Evolutionary conservation across 371 early-diverging fungal genomes (phyloP), one percentile per base, ranked within the genome.

Genomic region (Parasitella parasitica): DNA sequence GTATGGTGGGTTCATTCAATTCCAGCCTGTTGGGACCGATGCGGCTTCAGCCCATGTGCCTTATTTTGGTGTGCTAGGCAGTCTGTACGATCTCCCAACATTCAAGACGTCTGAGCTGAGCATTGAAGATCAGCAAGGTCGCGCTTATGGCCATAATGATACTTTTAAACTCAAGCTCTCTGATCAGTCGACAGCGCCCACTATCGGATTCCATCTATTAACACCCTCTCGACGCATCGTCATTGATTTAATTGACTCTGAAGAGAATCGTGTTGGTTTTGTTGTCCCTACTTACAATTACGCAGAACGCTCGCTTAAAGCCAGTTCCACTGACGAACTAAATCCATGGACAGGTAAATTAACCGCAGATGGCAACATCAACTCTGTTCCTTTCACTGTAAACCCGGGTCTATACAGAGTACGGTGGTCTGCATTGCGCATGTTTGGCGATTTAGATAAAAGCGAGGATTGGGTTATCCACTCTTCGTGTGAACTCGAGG

Each of bases 51-150:
- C 37, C 5, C 38, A 71, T 20, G 55, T 86, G 4, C 88, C 88
- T 12, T 88, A 85, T 61, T 62, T 78, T 24, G 88, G 87, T 34
- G 41, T 86, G 20, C 67, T 73, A 41, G 86, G 88, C 3, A 67
- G 81, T 48, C 46, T 82, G 13, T 37, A 50, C 30, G 58, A 75
- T 7, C 63, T 86, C 2, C 85, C 83, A 8, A 79, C 83, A 9
- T 71, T 86, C 58, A 80, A 63, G 15, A 13, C 41, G 5, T n/a
- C 26, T 3, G 18, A 22, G 30, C 13, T 61, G 7, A 39, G 54
- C 16, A 48, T 61, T 27, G 48, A 48, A 11, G 49, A 61, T 27
- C 28, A 43, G 9, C 15, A 37, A 6, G 62, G 54, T 1, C 52
- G 24, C 28, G 18, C 20, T 15, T 61, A 61, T 24, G 5, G 3